These are phyloP conservation scores for Nigrospora sphaerica DNA, from an alignment of 2,329 filamentous ascomycete genomes.

Conservation along the genomic window DNA sequence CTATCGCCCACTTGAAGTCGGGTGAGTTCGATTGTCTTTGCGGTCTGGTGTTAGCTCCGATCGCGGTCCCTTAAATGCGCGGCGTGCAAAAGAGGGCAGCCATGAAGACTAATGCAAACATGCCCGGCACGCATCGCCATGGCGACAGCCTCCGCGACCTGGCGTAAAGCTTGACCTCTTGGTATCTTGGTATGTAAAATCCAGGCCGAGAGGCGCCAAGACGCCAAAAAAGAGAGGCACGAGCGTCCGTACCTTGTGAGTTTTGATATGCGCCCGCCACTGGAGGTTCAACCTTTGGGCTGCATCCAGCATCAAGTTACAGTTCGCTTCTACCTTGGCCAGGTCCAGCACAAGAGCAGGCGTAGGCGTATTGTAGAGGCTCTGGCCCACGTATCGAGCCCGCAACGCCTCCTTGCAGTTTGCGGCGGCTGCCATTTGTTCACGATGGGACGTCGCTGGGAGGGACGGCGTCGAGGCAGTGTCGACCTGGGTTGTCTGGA, in stretches of 20 bases:
- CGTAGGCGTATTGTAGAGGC: conserved; percentile 51
- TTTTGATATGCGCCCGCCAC: conserved; percentile 76
- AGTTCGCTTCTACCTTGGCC: conserved; percentile 60
- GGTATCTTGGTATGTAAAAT: too few species aligned
- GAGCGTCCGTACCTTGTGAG: conserved; percentile 58
- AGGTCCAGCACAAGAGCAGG: conserved; percentile 65
- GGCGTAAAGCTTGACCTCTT: too few species aligned
- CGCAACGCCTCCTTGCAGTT: conserved; percentile 26
- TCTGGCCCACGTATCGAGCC: conserved; percentile 49
- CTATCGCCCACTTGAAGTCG: conserved; percentile 61
- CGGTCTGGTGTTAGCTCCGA: conserved; percentile 9
- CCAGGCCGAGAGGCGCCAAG: too few species aligned
- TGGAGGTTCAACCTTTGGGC: conserved; percentile 50
- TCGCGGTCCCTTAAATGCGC: conserved; percentile 9
- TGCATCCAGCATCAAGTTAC: conserved; percentile 62
- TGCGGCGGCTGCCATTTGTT: not conserved
- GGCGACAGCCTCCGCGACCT: too few species aligned
- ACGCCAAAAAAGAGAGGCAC: not conserved
- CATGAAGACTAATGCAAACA: too few species aligned
- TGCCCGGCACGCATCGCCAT: too few species aligned
- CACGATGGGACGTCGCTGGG: not conserved
- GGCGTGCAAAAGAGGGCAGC: too few species aligned
- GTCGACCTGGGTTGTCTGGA: not conserved
- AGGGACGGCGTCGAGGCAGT: not conserved
- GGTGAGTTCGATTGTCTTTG: conserved; percentile 58